Base-by-base conservation (phyloP, 2,329 filamentous ascomycete species). In the Macrophomina tecta region DNA sequence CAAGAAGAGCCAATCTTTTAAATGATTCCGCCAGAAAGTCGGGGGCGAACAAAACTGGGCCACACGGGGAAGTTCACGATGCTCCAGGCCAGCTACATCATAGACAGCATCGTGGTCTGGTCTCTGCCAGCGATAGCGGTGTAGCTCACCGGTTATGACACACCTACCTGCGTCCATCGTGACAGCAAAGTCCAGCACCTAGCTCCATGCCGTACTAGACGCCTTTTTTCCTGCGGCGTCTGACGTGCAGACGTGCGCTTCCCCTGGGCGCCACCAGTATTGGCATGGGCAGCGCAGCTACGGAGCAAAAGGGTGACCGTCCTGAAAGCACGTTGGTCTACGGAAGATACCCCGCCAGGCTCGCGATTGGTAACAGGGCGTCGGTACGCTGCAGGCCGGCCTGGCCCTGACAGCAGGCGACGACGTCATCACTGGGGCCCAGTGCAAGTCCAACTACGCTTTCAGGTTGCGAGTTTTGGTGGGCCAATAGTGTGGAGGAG, bases 51-150 rank as follows among this genome's bases (percentile, higher is more conserved):
- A 62, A 62, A 49, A 62, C 45, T 49, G 58, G 58, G 58, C 58
- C 58, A 9, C 28, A 38, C 32, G 16, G 56, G 56, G 45, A 62
- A 62, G 45, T 62, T 32, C 32, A 49, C 58, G 30, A 49, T 62
- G 16, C 58, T 30, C 32, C 11, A 45, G 18, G 16, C 58, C 9
- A 49, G 32, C 58, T 62, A 38, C 58, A 62, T 62, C 58, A 62
- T 62, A 45, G 58, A 23, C 34, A 38, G 32, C 45, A 62, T 62
- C 45, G 58, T 49, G 58, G 49, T 62, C 42, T 62, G 9, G 45
- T n/a, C 45, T 49, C n/a, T 23, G 40, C 11, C 16, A 45, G 30
- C 45, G n/a, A 49, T 45, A 46, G 58, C 58, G 45, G 58, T 38
- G 5, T 38, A 8, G 30, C 32, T 62, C n/a, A 46, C 58, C 45